Evolutionary conservation across 2,329 filamentous ascomycete species (phyloP), one percentile per base, ranked within the genome.

Genomic region (Alternaria atra): DNA sequence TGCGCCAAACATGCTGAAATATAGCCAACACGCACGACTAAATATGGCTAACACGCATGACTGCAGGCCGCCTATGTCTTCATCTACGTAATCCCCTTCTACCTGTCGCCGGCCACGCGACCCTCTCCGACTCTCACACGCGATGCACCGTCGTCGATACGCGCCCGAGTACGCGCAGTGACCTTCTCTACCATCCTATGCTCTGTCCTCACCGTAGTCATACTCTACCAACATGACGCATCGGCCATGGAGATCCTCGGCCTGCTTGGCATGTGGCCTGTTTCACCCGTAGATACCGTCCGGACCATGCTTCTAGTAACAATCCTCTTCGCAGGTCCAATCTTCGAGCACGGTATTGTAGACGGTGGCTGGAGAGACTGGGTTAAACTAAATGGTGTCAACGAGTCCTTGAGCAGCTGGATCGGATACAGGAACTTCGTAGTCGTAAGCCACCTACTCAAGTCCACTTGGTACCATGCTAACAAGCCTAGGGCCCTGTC

Each of bases 51-150:
- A 77, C 70, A 48, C 46, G 51, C 63, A 52, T 34, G 15, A 53
- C 46, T 66, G 44, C 63, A 91, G 92, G 81, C 94, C 64, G 79
- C 89, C 63, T 97, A 96, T 80, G 97, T 93, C n/a, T 79, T 93
- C 69, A 81, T 93, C 81, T 99, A 98, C 81, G 92, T 99, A 71
- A 82, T 91, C 4, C 94, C 95, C 25, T 93, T 98, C 80, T 97
- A 99, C 83, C 84, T 94, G 65, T 95, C 90, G 20, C 80, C 88
- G 4, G 85, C 88, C 20, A 96, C 94, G 5, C 88, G 94, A 53
- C 93, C 94, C 6, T 95, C 92, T 7, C 86, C 88, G 27, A 87
- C 85, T 55, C 86, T 96, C 29, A 92, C 91, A 62, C 89, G 95
- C 74, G 94, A 98, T 86, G 90, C 92, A 29, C 93, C 94, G 9